These are phyloP conservation scores for Cystoisospora suis DNA, from an alignment of 169 alveolate species.

Conservation along the genomic window DNA sequence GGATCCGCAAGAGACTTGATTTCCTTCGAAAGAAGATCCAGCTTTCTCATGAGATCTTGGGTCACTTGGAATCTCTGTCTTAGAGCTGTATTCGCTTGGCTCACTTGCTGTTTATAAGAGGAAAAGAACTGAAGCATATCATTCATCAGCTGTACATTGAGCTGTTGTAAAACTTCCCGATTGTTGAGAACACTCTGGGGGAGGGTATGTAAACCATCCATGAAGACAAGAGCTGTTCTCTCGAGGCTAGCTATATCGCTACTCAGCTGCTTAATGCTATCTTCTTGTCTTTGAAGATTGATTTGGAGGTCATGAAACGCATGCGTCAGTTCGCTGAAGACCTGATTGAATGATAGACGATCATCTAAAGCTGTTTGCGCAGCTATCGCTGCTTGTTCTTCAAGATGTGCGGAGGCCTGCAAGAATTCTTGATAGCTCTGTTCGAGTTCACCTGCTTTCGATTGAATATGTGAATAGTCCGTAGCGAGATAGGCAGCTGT, in stretches of 20 bases:
- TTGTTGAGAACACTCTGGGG: too few relatives aligned
- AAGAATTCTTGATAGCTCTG: constrained; percentile 23
- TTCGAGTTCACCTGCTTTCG: not conserved
- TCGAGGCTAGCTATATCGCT: not conserved
- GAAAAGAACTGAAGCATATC: not conserved
- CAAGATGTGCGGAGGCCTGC: not conserved
- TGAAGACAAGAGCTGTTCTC: not conserved
- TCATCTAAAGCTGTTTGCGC: not conserved
- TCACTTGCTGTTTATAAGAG: not conserved
- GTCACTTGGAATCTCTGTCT: not conserved
- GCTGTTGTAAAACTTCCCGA: not conserved
- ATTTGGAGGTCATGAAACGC: not conserved
- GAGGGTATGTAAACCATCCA: not conserved
- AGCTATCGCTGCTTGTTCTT: not conserved
- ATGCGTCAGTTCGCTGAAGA: not conserved
- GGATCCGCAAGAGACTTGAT: not conserved
- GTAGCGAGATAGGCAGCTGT: not conserved
- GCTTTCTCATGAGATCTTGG: not conserved
- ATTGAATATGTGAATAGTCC: not conserved
- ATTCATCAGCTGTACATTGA: not conserved
- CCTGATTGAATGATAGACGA: not conserved
- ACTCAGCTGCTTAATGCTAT: not conserved
- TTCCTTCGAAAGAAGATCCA: not conserved
- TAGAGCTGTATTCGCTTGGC: not conserved
- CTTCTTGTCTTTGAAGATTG: not conserved